Percentiles rank a stretch among this genome's conserved stretches.
Evolutionary conservation across 176 grass and related monocot genomes (phyloP).

Genomic region (Triticum urartu): DNA sequence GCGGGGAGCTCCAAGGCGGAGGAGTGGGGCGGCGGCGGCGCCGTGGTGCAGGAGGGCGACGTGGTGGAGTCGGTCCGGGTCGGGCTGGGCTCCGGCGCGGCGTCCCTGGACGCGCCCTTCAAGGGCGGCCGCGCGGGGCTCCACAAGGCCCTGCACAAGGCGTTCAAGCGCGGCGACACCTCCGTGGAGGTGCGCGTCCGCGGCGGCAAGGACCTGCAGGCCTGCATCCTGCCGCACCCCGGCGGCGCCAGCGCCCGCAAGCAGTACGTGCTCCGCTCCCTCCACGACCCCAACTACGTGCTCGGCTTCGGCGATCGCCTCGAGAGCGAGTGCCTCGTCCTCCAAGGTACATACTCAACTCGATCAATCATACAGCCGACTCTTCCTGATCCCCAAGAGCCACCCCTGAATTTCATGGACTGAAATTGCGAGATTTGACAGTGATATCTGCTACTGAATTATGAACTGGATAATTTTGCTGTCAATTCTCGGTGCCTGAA

Average conservation of each 20-base stretch:
- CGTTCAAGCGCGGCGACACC: slow-evolving; percentile 86
- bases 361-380: background rate
- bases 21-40: slow-evolving; percentile 80
- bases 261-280: slow-evolving; percentile 65
- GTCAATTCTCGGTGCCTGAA: background rate
- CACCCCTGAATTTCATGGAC: background rate
- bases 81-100: slow-evolving; percentile 24
- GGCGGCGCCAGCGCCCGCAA: slow-evolving; percentile 27
- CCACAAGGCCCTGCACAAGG: slow-evolving; percentile 64
- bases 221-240: slow-evolving; percentile 65
- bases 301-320: slow-evolving; percentile 62
- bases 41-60: slow-evolving; percentile 84
- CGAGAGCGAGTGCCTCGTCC: slow-evolving; percentile 59
- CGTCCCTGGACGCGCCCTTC: slow-evolving; percentile 62
- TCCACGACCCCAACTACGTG: slow-evolving; percentile 75
- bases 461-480: background rate
- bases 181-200: slow-evolving; percentile 71
- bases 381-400: background rate
- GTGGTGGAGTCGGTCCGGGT: slow-evolving; percentile 87
- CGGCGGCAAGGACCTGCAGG: slow-evolving; percentile 47
- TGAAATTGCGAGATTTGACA: too few species aligned
- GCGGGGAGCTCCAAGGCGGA: slow-evolving; percentile 95
- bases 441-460: too few species aligned
- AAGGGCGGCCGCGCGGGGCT: slow-evolving; percentile 63
- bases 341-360: slow-evolving; percentile 34